phyloP scores from a whole-genome alignment of 208 protist species.

The Naegleria fowleri region DNA sequence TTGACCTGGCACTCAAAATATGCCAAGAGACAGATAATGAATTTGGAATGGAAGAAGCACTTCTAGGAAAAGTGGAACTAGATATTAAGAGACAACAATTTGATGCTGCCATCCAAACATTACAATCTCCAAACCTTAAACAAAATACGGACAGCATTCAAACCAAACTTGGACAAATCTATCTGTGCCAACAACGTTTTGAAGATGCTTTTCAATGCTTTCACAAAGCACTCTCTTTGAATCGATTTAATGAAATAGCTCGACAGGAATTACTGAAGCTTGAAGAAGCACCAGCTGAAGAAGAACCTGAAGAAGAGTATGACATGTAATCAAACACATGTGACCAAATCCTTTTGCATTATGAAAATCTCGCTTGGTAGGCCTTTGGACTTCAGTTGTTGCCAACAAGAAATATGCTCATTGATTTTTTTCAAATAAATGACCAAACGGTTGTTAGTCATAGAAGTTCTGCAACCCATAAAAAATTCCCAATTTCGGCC shows the following conservation, averaged over 20 bases:
- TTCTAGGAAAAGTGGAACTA: not conserved
- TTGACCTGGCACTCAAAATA: not conserved
- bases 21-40: not conserved
- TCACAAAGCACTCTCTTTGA: not conserved
- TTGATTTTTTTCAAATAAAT: no score
- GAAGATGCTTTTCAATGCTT: not conserved
- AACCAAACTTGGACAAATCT: not conserved
- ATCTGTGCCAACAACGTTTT: not conserved
- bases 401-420: no score
- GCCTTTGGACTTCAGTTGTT: no score
- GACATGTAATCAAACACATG: not conserved
- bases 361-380: no score
- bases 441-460: no score
- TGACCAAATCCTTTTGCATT: no score
- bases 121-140: not conserved
- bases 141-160: not conserved
- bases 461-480: no score
- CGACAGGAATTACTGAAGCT: not conserved
- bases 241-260: not conserved
- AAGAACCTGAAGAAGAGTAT: not conserved
- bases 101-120: not conserved
- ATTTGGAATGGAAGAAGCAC: not conserved
- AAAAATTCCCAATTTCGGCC: no score
- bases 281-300: not conserved
- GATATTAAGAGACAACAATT: not conserved